Percentiles rank a stretch among this genome's conserved stretches.
Evolutionary conservation across 495 filamentous ascomycete genomes (phyloP).

Genomic region (Thermothielavioides terrestris): DNA sequence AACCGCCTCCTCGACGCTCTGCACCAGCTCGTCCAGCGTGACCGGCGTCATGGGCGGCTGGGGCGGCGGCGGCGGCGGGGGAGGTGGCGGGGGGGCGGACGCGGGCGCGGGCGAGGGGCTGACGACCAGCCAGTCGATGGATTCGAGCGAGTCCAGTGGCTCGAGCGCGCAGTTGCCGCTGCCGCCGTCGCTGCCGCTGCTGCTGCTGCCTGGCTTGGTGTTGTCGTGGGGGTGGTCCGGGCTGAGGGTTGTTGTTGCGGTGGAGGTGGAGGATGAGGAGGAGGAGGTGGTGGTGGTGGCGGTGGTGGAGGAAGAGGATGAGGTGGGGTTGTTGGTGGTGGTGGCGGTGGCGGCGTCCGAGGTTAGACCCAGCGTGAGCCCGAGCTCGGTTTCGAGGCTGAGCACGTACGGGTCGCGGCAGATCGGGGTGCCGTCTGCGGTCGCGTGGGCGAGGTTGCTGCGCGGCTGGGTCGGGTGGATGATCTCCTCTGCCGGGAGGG

Average conservation of each 20-base stretch:
- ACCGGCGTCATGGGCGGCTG: constrained; percentile 7
- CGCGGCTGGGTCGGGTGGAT: background rate
- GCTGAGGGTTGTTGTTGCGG: background rate
- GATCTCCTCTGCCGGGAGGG: background rate
- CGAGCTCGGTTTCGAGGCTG: constrained; percentile 2
- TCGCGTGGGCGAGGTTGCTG: background rate
- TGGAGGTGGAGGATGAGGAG: background rate
- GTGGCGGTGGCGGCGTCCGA: background rate
- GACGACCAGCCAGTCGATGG: no score
- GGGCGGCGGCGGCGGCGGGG: background rate
- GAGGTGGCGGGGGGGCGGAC: no score
- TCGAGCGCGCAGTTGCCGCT: no score
- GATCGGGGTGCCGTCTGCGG: constrained; percentile 4
- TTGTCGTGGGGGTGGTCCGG: no score
- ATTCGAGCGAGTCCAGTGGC: no score
- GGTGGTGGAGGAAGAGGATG: no score
- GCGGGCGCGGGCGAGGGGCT: no score
- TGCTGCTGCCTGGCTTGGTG: no score
- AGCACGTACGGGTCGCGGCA: constrained; percentile 3
- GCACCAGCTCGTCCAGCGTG: constrained; percentile 15
- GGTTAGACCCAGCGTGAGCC: background rate
- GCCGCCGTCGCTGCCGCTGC: no score
- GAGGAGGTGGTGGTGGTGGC: background rate
- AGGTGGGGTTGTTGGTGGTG: background rate
- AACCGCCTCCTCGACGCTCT: constrained; percentile 16